Evolutionary conservation across 768 basidiomycete species (phyloP).

Genomic region (Lactifluus echinatus): DNA sequence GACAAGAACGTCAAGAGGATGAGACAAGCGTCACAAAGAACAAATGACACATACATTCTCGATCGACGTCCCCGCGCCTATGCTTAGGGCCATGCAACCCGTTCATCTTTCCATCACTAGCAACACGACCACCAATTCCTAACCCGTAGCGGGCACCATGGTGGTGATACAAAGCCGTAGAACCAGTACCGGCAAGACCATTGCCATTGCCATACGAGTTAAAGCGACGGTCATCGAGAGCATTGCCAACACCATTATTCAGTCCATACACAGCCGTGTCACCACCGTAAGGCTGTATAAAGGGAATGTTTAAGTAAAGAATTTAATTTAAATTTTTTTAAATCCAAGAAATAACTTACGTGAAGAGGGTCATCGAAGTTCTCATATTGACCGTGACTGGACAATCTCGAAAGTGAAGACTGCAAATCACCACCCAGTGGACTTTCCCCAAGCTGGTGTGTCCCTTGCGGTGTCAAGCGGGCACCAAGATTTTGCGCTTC

Average conservation of each 20-base stretch:
- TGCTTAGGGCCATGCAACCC: slow-evolving; percentile 89
- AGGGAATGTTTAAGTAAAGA: too few species aligned
- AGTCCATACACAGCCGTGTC: slow-evolving; percentile 40
- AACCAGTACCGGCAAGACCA: slow-evolving; percentile 36
- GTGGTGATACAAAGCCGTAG: slow-evolving; percentile 71
- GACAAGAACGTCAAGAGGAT: neutral
- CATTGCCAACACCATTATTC: slow-evolving; percentile 20
- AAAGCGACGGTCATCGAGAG: slow-evolving; percentile 46
- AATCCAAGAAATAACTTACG: too few species aligned
- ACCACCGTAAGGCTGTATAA: slow-evolving; percentile 43
- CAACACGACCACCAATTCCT: slow-evolving; percentile 46
- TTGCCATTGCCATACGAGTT: slow-evolving; percentile 40
- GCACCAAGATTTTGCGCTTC: slow-evolving; percentile 53
- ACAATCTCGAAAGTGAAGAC: slow-evolving; percentile 63
- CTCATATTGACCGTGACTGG: slow-evolving; percentile 50
- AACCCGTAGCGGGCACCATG: slow-evolving; percentile 71
- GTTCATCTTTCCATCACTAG: slow-evolving; percentile 70
- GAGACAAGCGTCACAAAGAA: slow-evolving; percentile 10
- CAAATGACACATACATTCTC: slow-evolving; percentile 50
- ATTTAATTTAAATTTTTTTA: too few species aligned
- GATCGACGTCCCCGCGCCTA: slow-evolving; percentile 87
- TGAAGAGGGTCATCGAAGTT: slow-evolving; percentile 44
- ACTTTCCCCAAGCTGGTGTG: slow-evolving; percentile 42
- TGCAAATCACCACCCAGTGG: slow-evolving; percentile 51
- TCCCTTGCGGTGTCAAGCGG: slow-evolving; percentile 42